Evolutionary conservation across 2,329 filamentous ascomycete species (phyloP), one percentile per base, ranked within the genome.

Genomic region (Tympanopsis confertula): DNA sequence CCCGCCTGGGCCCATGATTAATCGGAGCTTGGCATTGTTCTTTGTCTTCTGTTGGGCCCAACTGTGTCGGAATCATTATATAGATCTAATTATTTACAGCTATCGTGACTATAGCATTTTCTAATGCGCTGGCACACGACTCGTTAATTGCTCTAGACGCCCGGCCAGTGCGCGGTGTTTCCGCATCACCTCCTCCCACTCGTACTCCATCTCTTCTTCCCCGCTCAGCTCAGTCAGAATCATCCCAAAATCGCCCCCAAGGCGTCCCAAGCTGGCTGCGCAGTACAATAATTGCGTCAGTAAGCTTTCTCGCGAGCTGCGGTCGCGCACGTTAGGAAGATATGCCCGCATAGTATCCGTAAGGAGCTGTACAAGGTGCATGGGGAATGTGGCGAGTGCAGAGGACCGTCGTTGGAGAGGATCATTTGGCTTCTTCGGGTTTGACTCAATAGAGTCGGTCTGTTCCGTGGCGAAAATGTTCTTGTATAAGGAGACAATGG

Each of bases 281-380:
- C 87, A 94, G 58, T 95, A 96, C 5, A 96, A 63, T 0, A 95
- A 84, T 55, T 96, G 89, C 0, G 88, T 96, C 26, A 95, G 62
- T 39, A 96, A 69, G 51, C 86, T 94, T 53, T 96, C 89, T 20
- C 87, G 68, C 0, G 84, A 81, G 18, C 81, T 74, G 44, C 80
- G 79, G 50, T 95, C 88, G 45, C 73, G 75, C 3, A 96, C 76
- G 36, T 83, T 86, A 0, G 87, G 85, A 2, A 96, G 66, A 55
- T 95, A 94, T 13, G 62, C 59, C 38, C 73, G 71, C 35, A 94
- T 62, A 0, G 85, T 91, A 38, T 84, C 78, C 28, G 83, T 78
- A 18, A 98, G 68, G 61, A 94, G 76, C 33, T 83, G 75, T 13
- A 93, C 77, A 1, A 98, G 69, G 51, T 93, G 79, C 18, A 91